Base-by-base conservation (phyloP, 371 early-diverging fungal genomes). In the Rhizopus delemar region DNA sequence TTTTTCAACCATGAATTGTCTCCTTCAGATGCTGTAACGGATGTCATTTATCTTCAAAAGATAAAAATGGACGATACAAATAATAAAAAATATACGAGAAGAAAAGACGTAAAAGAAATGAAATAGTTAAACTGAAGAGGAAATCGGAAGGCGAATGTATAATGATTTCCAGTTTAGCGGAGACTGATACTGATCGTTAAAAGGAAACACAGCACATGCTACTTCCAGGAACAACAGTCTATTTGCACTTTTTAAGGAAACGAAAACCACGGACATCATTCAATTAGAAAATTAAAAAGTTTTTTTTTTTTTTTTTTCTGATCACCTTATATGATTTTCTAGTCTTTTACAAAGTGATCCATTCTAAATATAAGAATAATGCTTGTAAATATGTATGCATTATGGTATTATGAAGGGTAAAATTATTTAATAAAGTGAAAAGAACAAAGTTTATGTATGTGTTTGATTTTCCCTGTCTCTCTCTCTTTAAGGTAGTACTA, bases 1-100 rank as follows among this genome's bases (percentile, higher is more conserved):
- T 65, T 51, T 34, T 65, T 65, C 41, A 65, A 50, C 66, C 66
- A 65, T n/a, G 66, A 65, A 12, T 38, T 45, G 16, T 49, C 36
- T 31, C 49, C 63, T 38, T 41, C 57, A 35, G 56, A 41, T 31
- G 41, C 49, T 33, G 51, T 38, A 35, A 46, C 35, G 7, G 57
- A 46, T 48, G 57, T 56, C 57, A 56, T 56, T 45, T 36, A 28
- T 56, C 28, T 28, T 29, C 8, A 2, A 3, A 15, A 29, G 5
- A 9, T 13, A 32, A 12, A 38, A 38, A 22, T 22, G 22, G 22
- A 22, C 22, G 2, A 22, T 22, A 2, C 2, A 22, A 22, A 22
- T 22, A 22, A 22, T 22, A 36, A 22, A 36, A 48, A 36, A 46
- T 29, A 39, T 16, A 38, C n/a, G 33, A 53, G 41, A 38, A 54